phyloP scores from a whole-genome alignment of 176 grass and related monocot genomes.

The Luzula sylvatica region DNA sequence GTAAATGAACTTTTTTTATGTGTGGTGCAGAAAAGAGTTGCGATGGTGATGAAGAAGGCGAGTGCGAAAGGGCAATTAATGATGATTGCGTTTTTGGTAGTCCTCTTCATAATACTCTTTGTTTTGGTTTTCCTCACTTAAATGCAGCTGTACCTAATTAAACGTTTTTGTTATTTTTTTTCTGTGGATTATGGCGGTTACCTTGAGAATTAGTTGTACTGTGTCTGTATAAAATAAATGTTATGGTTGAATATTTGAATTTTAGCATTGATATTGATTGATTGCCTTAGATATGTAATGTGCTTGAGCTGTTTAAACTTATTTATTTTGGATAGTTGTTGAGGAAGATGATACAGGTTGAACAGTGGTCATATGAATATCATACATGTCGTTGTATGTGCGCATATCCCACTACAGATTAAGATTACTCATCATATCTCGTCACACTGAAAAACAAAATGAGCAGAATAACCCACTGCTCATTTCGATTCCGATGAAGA shows the following conservation, averaged over 20 bases:
- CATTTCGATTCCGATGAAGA: no score
- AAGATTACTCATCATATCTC: no score
- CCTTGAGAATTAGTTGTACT: neutral
- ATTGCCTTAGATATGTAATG: no score
- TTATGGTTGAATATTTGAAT: neutral
- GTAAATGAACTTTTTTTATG: neutral
- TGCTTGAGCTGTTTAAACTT: no score
- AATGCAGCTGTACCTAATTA: constrained; percentile 3
- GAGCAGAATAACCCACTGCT: no score
- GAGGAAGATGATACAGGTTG: no score
- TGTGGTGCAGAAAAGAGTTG: constrained; percentile 68
- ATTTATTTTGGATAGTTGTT: no score
- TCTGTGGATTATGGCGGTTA: neutral
- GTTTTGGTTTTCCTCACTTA: constrained; percentile 82
- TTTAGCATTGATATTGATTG: neutral
- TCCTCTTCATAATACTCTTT: constrained; percentile 94
- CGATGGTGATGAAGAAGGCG: constrained; percentile 92
- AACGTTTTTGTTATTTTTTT: no score
- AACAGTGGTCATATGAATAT: no score
- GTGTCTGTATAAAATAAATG: neutral
- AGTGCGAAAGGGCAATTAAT: constrained; percentile 67
- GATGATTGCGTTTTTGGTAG: constrained; percentile 67
- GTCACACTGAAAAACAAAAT: no score
- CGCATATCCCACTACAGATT: no score
- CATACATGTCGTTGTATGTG: no score